Evolutionary conservation across 2,329 filamentous ascomycete species (phyloP).

Genomic region (Fusarium sp.): DNA sequence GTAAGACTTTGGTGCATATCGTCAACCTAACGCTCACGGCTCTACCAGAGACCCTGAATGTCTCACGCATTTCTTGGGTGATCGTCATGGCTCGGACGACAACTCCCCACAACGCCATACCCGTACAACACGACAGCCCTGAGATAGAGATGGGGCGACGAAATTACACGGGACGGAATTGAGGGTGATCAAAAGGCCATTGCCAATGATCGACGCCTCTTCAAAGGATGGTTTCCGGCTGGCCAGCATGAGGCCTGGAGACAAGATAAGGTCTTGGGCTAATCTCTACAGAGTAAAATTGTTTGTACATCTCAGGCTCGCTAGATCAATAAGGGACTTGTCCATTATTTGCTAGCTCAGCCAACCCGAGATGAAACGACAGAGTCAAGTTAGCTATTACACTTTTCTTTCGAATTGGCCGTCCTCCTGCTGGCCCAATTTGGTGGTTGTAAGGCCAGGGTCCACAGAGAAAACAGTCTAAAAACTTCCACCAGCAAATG

Average conservation of each 20-base stretch:
- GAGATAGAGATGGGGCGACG: constrained; percentile 14
- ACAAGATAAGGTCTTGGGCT: constrained; percentile 18
- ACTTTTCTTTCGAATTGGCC: not conserved
- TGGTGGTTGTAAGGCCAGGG: constrained; percentile 11
- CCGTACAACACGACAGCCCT: not conserved
- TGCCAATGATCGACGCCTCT: constrained; percentile 11
- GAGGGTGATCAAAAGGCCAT: constrained; percentile 1
- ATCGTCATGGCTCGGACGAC: constrained; percentile 36
- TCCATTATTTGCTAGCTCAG: constrained; percentile 16
- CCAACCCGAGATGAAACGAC: constrained; percentile 21
- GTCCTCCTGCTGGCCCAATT: not conserved
- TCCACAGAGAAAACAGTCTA: constrained; percentile 29
- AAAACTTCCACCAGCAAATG: constrained; percentile 33
- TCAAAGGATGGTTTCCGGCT: constrained; percentile 11
- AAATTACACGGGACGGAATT: constrained; percentile 34
- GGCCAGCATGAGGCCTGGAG: constrained; percentile 8
- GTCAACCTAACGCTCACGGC: not conserved
- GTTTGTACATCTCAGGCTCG: constrained; percentile 1
- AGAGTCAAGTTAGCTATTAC: not conserved
- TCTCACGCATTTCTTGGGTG: constrained; percentile 19
- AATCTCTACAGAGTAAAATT: not conserved
- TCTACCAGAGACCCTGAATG: constrained; percentile 17
- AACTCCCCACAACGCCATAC: not conserved
- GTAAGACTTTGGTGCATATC: not conserved
- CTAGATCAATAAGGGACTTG: constrained; percentile 6